phyloP scores from a whole-genome alignment of 2,329 filamentous ascomycete genomes.

The Botrytis pseudocinerea region DNA sequence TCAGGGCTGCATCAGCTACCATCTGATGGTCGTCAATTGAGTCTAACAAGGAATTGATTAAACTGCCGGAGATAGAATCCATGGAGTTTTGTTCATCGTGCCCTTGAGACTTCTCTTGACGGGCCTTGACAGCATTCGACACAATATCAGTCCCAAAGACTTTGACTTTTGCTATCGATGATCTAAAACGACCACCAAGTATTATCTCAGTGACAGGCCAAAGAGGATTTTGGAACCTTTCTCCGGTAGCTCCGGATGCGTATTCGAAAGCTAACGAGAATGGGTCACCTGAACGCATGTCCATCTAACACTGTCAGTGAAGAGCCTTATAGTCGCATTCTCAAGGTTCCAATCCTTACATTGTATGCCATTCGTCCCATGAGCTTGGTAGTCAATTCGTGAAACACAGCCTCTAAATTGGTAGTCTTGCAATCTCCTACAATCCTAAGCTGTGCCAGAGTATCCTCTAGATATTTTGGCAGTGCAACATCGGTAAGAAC shows the following conservation, averaged over 20 bases:
- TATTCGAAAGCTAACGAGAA: constrained; percentile 63
- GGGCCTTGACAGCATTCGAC: constrained; percentile 51
- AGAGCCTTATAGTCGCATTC: neutral
- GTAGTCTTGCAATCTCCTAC: constrained; percentile 41
- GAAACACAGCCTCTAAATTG: constrained; percentile 60
- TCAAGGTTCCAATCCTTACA: constrained; percentile 36
- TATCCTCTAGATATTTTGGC: constrained; percentile 53
- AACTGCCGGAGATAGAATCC: constrained; percentile 50
- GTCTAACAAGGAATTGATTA: constrained; percentile 62
- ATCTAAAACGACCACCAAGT: constrained; percentile 50
- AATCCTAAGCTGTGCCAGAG: constrained; percentile 44
- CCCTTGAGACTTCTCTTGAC: constrained; percentile 34
- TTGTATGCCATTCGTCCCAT: constrained; percentile 71
- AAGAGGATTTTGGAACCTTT: constrained; percentile 65
- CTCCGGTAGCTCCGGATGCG: constrained; percentile 59
- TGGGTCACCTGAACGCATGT: constrained; percentile 61
- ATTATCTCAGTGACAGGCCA: constrained; percentile 60
- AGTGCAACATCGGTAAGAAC: constrained; percentile 58
- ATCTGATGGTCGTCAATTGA: constrained; percentile 54
- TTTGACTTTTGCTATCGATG: constrained; percentile 52
- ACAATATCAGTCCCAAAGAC: constrained; percentile 60
- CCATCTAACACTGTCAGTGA: constrained; percentile 49
- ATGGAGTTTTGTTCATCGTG: constrained; percentile 29
- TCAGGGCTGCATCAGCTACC: constrained; percentile 64
- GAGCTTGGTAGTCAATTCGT: constrained; percentile 63